Conservation (phyloP, 1,139 yeast genomes). For the Pneumocystis wakefieldiae region DNA sequence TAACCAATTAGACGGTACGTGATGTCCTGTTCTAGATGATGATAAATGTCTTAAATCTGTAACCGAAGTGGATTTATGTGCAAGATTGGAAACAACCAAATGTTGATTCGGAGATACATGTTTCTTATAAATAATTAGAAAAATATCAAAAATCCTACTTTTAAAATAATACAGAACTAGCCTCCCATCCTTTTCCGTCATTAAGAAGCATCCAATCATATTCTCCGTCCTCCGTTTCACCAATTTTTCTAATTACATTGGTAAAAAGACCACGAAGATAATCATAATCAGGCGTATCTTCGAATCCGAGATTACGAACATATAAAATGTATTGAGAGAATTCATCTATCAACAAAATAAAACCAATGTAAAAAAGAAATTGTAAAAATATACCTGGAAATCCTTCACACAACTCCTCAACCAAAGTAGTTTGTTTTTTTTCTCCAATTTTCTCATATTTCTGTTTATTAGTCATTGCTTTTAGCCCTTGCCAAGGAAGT, state of each 20-base stretch:
- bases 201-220: constrained; percentile 93
- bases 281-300: constrained; percentile 88
- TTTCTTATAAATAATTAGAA: constrained; percentile 51
- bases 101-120: constrained; percentile 17
- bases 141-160: constrained; percentile 50
- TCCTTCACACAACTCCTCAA: constrained; percentile 62
- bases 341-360: constrained; percentile 30
- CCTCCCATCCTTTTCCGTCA: constrained; percentile 86
- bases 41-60: constrained; percentile 6
- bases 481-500: constrained; percentile 96
- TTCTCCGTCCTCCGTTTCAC: constrained; percentile 66
- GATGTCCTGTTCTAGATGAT: constrained; percentile 1
- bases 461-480: constrained; percentile 92
- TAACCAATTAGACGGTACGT: constrained; percentile 9
- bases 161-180: constrained; percentile 31
- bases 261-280: constrained; percentile 64
- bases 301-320: constrained; percentile 73
- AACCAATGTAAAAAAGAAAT: neutral
- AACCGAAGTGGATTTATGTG: constrained; percentile 19
- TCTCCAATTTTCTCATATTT: constrained; percentile 95
- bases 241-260: constrained; percentile 54
- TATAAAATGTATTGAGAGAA: constrained; percentile 73
- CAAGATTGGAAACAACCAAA: constrained; percentile 22
- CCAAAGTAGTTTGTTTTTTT: constrained; percentile 75
- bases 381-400: constrained; percentile 34